Base-by-base conservation (phyloP, 345 rosid genomes). In the Linum trigynum region DNA sequence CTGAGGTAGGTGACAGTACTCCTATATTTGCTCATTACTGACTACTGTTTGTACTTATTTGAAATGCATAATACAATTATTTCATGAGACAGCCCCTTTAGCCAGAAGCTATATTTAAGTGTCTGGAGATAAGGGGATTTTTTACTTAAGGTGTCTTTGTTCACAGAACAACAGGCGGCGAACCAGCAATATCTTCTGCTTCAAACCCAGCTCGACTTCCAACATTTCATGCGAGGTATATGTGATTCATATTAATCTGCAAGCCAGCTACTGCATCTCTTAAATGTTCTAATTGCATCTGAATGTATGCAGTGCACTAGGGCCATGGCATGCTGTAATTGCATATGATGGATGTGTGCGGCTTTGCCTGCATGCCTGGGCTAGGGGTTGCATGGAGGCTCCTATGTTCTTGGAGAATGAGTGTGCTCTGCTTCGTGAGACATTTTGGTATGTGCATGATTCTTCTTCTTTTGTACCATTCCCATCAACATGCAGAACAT, bases 281-380 rank as follows among this genome's bases (percentile, higher is more conserved):
- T 39, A 15, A 39, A 15, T 62, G 50, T 12, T 17, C 16, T 58
- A 1, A 42, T 55, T 40, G 43, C 12, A 59, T 32, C 0, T 39
- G 39, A 35, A 5, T 65, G 23, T 70, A 68, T 65, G 60, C 86
- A 94, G 99, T 75, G 86, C 96, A 61, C 78, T 84, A 39, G 97
- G 99, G 53, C 97, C 97, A 55, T 94, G 99, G 99, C 89, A 90
- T 82, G 92, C 92, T 63, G 92, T 94, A 40, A 77, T 94, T 80
- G 87, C 99, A 7, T 94, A 94, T 76, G 99, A 94, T 75, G 99
- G 92, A 65, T 94, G 97, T 69, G 97, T 90, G 59, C 90, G 97
- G 38, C 85, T 94, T 66, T 94, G 99, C 74, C 99, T 94, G 75
- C 89, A 94, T 77, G 96, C 99, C 50, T 94, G 99, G 99, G 94